Percentiles rank a stretch among this genome's conserved stretches.
Evolutionary conservation across 345 rosid genomes (phyloP).

Genomic region (sweet orange (Citrus sinensis)): DVS_A1.0 CM039162.1:469501-470000

Average conservation of each 20-base stretch:
- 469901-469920: slow-evolving; percentile 42
- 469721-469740: background rate
- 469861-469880: background rate
- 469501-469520: background rate
- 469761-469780: slow-evolving; percentile 43
- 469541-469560: background rate
- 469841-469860: background rate
- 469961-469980: slow-evolving; percentile 59
- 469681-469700: background rate
- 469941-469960: slow-evolving; percentile 52
- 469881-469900: slow-evolving; percentile 1
- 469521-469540: background rate
- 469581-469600: background rate
- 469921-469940: slow-evolving; percentile 33
- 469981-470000: slow-evolving; percentile 31
- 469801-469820: slow-evolving; percentile 66
- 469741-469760: slow-evolving; percentile 1
- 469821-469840: background rate
- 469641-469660: background rate
- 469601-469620: background rate
- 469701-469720: background rate
- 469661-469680: background rate
- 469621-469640: background rate
- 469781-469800: slow-evolving; percentile 58
- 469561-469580: background rate